Evolutionary conservation across 225 moss, liverwort and hornwort species (phyloP).

Genomic region (Polytrichum formosum): DNA sequence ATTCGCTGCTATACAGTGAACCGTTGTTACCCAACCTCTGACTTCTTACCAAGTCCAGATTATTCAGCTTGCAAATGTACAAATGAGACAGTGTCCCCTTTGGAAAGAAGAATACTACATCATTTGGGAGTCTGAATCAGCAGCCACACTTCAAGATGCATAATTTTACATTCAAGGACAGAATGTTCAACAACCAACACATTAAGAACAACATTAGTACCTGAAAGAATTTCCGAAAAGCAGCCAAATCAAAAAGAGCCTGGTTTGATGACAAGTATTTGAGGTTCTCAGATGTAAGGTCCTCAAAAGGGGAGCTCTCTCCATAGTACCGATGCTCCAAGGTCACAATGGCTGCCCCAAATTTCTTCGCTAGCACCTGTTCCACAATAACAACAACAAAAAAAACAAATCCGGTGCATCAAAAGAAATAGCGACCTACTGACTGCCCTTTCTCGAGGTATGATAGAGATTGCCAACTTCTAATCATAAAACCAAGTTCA

Average conservation of each 20-base stretch:
- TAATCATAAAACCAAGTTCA: too few species aligned
- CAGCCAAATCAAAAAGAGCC: conserved; percentile 87
- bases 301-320: conserved; percentile 73
- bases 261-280: conserved; percentile 87
- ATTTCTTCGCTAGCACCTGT: conserved; percentile 82
- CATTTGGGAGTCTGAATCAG: too few species aligned
- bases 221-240: conserved; percentile 79
- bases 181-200: too few species aligned
- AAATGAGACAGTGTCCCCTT: too few species aligned
- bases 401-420: background rate
- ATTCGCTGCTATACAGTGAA: too few species aligned
- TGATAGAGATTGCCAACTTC: background rate
- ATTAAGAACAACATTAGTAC: conserved; percentile 21
- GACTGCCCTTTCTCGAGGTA: background rate
- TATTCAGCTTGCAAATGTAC: too few species aligned
- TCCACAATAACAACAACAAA: background rate
- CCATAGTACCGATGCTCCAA: conserved; percentile 98
- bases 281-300: conserved; percentile 70
- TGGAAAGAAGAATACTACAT: too few species aligned
- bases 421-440: background rate
- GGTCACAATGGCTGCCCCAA: conserved; percentile 81
- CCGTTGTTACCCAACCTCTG: too few species aligned
- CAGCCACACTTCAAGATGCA: too few species aligned
- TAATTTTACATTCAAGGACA: too few species aligned
- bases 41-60: too few species aligned